Conservation (phyloP, 441 rosid species). For the Flueggea neowawraea region DNA sequence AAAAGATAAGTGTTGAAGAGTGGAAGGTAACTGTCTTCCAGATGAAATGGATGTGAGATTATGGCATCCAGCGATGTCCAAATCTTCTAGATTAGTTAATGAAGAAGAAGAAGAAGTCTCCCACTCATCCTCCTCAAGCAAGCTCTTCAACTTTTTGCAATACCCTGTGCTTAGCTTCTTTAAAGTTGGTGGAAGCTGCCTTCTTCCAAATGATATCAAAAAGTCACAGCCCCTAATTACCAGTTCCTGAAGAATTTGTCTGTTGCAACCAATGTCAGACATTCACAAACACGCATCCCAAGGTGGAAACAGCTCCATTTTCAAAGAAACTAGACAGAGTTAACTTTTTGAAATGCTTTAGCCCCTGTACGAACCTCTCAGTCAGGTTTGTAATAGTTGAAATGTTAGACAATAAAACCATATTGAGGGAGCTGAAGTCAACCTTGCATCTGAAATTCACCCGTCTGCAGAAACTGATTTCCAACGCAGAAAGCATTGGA, state of each 20-base stretch:
- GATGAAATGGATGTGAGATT: no score
- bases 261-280: neutral
- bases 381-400: neutral
- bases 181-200: slow-evolving; percentile 5
- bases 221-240: slow-evolving; percentile 5
- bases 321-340: neutral
- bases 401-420: neutral
- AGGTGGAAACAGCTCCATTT: neutral
- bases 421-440: neutral
- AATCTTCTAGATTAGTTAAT: neutral
- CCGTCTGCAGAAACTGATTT: neutral
- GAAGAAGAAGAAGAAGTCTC: neutral
- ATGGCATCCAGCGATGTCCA: neutral
- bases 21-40: no score
- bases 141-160: slow-evolving; percentile 13
- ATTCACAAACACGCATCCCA: neutral
- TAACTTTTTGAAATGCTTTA: neutral
- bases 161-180: slow-evolving; percentile 1
- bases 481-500: neutral
- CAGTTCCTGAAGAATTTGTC: slow-evolving; percentile 4
- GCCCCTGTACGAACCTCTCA: neutral
- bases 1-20: no score
- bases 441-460: neutral
- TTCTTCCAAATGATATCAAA: slow-evolving; percentile 8
- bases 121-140: slow-evolving; percentile 5